These are phyloP conservation scores for Candida pseudoglaebosa DNA, from an alignment of 805 yeast species.

Conservation along the genomic window DNA sequence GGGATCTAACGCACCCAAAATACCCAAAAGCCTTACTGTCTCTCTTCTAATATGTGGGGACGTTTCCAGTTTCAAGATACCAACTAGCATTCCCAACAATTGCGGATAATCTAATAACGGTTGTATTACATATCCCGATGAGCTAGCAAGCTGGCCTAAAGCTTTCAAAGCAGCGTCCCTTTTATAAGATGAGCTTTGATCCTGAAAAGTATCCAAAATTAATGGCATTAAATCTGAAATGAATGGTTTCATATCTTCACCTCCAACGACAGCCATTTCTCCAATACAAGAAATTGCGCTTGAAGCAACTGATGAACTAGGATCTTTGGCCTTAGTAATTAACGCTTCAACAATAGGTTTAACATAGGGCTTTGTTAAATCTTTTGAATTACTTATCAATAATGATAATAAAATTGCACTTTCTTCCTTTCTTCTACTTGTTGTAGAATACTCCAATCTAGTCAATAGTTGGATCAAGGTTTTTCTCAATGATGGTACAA, in stretches of 20 bases:
- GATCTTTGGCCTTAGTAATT: conserved; percentile 68
- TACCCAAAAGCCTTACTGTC: conserved; percentile 85
- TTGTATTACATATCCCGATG: conserved; percentile 92
- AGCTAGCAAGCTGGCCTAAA: conserved; percentile 81
- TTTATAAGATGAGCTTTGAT: conserved; percentile 83
- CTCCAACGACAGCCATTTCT: conserved; percentile 82
- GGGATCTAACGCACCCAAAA: conserved; percentile 95
- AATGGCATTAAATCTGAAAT: conserved; percentile 80
- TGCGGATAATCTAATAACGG: conserved; percentile 92
- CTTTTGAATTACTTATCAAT: conserved; percentile 72
- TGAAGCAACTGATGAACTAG: conserved; percentile 78
- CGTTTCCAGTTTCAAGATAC: conserved; percentile 76
- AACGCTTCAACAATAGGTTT: conserved; percentile 86
- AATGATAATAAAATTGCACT: conserved; percentile 72
- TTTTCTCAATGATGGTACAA: conserved; percentile 88
- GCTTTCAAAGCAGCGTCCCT: conserved; percentile 87
- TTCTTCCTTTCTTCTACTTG: conserved; percentile 76
- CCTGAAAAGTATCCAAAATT: conserved; percentile 82
- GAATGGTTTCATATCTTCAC: conserved; percentile 74
- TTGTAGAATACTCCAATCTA: conserved; percentile 76
- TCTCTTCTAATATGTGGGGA: conserved; percentile 76
- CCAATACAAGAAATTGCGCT: conserved; percentile 86
- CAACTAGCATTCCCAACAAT: conserved; percentile 73
- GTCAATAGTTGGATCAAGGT: conserved; percentile 81
- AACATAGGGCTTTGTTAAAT: conserved; percentile 84